A percentile compares a stretch with the other conserved stretches of the same genome.
Conservation (phyloP, 345 rosid genomes). For the Fremontodendron californicum region DNA sequence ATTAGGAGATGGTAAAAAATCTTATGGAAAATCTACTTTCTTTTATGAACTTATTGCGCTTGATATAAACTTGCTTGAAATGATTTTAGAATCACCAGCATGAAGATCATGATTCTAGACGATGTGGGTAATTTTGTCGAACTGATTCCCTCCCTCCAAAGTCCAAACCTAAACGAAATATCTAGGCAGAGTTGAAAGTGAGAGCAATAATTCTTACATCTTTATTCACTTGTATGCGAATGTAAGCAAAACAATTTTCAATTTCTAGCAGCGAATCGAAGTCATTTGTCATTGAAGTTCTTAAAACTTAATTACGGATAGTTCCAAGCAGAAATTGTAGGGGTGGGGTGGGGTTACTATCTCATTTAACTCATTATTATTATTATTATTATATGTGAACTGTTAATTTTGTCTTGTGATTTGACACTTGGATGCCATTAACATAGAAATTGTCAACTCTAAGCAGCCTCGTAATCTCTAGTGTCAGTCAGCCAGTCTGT, state of each 20-base stretch:
- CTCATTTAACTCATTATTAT: not conserved
- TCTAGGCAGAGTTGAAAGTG: not conserved
- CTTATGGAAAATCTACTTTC: too few species aligned
- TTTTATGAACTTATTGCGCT: too few species aligned
- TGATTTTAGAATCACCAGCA: not conserved
- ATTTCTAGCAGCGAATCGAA: not conserved
- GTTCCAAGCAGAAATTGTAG: not conserved
- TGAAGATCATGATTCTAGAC: not conserved
- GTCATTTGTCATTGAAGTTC: too few species aligned
- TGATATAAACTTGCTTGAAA: not conserved
- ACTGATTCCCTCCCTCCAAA: too few species aligned
- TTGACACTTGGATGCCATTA: conserved; percentile 25
- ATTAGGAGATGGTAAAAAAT: too few species aligned
- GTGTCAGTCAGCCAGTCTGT: conserved; percentile 12
- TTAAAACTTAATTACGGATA: too few species aligned
- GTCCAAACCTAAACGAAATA: not conserved
- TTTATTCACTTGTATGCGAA: too few species aligned
- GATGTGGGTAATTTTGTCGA: not conserved
- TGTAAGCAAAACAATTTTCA: not conserved
- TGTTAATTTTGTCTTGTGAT: not conserved
- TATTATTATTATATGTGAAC: not conserved
- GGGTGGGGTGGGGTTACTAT: not conserved
- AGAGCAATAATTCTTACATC: not conserved
- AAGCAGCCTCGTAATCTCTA: not conserved
- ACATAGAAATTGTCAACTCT: conserved; percentile 24